These are phyloP conservation scores for Phaeomoniella chlamydospora DNA, from an alignment of 2,329 filamentous ascomycete species.

Conservation along the genomic window DNA sequence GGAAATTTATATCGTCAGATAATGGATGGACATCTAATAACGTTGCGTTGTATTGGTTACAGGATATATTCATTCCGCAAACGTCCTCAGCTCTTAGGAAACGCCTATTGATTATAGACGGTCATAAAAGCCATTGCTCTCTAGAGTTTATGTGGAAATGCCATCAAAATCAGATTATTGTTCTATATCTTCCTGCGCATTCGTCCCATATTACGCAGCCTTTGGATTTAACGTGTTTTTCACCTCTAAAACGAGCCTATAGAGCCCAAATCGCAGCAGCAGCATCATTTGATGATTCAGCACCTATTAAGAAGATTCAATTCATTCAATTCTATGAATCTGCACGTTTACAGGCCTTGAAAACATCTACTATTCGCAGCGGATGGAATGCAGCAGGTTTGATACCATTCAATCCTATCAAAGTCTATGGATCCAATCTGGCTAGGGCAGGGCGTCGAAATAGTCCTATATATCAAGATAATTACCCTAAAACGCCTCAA, in stretches of 20 bases:
- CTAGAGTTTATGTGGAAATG: constrained; percentile 9
- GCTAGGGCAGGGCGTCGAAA: no score
- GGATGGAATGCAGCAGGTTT: not conserved
- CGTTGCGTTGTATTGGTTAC: constrained; percentile 8
- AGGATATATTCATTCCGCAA: constrained; percentile 8
- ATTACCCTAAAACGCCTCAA: not conserved
- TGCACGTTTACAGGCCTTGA: not conserved
- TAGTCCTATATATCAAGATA: not conserved
- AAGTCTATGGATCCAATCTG: not conserved
- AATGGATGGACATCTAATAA: constrained; percentile 12
- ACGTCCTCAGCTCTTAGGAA: constrained; percentile 1
- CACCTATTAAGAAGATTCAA: not conserved
- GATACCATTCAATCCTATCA: not conserved
- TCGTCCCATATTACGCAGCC: constrained; percentile 12
- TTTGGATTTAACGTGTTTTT: constrained; percentile 9
- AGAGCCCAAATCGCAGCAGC: not conserved
- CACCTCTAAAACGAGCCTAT: constrained; percentile 4
- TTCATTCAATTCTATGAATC: not conserved
- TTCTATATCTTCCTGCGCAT: constrained; percentile 10
- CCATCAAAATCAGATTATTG: constrained; percentile 7
- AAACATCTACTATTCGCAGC: not conserved
- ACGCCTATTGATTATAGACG: constrained; percentile 9
- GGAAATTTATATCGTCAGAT: constrained; percentile 7
- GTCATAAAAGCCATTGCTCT: constrained; percentile 7
- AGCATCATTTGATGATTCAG: not conserved